Evolutionary conservation across 2,329 filamentous ascomycete species (phyloP).

Genomic region (Aspergillus transmontanensis): DNA sequence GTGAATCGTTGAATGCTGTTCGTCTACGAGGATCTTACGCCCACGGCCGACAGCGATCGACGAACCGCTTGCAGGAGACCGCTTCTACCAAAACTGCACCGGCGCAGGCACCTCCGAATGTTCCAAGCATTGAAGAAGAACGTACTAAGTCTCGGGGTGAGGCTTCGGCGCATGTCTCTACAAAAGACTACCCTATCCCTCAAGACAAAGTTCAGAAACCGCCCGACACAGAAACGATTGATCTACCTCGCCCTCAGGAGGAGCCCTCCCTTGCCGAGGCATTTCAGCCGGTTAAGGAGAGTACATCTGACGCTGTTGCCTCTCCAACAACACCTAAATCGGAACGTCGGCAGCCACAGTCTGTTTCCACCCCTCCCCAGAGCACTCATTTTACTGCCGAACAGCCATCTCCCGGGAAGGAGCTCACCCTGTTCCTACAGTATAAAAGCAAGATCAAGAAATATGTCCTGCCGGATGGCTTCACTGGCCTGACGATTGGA

Average conservation of each 20-base stretch:
- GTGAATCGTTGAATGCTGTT: constrained; percentile 80
- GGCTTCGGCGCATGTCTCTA: constrained; percentile 20
- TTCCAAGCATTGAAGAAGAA: constrained; percentile 59
- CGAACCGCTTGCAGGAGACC: constrained; percentile 56
- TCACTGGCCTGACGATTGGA: constrained; percentile 80
- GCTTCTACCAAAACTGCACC: constrained; percentile 61
- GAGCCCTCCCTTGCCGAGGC: constrained; percentile 37
- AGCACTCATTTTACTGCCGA: constrained; percentile 61
- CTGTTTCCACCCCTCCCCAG: constrained; percentile 44
- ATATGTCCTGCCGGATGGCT: constrained; percentile 82
- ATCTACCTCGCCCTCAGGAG: constrained; percentile 49
- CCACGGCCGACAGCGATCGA: constrained; percentile 56
- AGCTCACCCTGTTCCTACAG: constrained; percentile 90
- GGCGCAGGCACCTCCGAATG: constrained; percentile 48
- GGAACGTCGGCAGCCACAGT: constrained; percentile 21
- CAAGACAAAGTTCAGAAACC: constrained; percentile 62
- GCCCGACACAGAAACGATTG: constrained; percentile 50
- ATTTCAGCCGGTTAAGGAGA: constrained; percentile 37
- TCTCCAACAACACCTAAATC: constrained; percentile 32
- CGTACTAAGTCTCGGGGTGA: constrained; percentile 39
- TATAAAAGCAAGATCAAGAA: constrained; percentile 98
- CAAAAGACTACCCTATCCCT: constrained; percentile 37
- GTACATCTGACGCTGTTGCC: constrained; percentile 16
- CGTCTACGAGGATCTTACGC: constrained; percentile 60
- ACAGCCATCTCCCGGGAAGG: constrained; percentile 72